phyloP scores from a whole-genome alignment of 2,329 filamentous ascomycete species.

The Dothideomycetes sp. region DNA sequence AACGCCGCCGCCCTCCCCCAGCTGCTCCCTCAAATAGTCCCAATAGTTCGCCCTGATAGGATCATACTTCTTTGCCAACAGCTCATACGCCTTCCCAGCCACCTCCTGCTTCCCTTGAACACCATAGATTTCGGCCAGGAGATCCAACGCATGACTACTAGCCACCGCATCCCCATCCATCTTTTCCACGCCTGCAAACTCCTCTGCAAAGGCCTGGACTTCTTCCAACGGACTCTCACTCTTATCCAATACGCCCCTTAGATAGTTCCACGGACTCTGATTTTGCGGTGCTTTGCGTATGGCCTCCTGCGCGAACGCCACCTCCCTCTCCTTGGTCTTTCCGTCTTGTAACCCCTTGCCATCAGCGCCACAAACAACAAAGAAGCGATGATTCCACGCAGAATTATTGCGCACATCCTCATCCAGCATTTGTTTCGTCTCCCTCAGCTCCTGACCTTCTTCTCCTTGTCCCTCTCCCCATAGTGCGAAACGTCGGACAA shows the following conservation, averaged over 20 bases:
- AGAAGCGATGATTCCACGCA: slow-evolving; percentile 95
- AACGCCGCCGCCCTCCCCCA: slow-evolving; percentile 24
- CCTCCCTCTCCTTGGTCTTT: slow-evolving; percentile 13
- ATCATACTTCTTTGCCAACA: slow-evolving; percentile 80
- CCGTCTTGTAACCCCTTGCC: not conserved
- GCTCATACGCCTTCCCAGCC: slow-evolving; percentile 58
- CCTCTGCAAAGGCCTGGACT: slow-evolving; percentile 42
- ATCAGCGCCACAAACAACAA: slow-evolving; percentile 63
- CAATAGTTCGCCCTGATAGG: slow-evolving; percentile 86
- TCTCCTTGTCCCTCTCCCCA: slow-evolving; percentile 35
- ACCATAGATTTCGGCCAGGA: slow-evolving; percentile 57
- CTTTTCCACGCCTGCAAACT: slow-evolving; percentile 40
- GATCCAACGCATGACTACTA: slow-evolving; percentile 55
- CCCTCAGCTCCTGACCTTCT: slow-evolving; percentile 60
- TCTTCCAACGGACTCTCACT: slow-evolving; percentile 40
- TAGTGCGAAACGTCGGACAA: slow-evolving; percentile 53
- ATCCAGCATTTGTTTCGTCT: slow-evolving; percentile 61
- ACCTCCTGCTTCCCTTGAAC: slow-evolving; percentile 44
- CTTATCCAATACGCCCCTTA: slow-evolving; percentile 63
- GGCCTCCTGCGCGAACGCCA: slow-evolving; percentile 56
- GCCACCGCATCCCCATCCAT: slow-evolving; percentile 41
- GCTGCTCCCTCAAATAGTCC: slow-evolving; percentile 57
- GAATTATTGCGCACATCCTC: slow-evolving; percentile 90
- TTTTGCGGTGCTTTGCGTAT: slow-evolving; percentile 81
- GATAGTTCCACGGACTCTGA: slow-evolving; percentile 87